phyloP scores from a whole-genome alignment of 140 eudicot species.

The Stevia rebaudiana region DNA sequence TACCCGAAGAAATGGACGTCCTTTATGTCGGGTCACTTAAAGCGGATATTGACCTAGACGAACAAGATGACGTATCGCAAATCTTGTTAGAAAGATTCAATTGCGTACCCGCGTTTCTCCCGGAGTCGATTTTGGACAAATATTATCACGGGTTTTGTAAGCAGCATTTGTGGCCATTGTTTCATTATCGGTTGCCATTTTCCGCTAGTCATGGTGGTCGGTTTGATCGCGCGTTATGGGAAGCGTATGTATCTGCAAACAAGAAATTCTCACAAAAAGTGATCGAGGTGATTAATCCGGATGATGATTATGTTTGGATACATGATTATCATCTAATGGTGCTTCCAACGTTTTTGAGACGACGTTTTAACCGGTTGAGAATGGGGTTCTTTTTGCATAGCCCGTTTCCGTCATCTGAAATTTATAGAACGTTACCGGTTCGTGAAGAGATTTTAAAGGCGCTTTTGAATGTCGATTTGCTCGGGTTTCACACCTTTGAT shows the following conservation, averaged over 20 bases:
- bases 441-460: slow-evolving; percentile 50
- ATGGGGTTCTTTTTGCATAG: slow-evolving; percentile 58
- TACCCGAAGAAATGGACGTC: slow-evolving; percentile 54
- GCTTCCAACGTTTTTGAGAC: slow-evolving; percentile 42
- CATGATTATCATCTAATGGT: slow-evolving; percentile 58
- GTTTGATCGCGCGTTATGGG: slow-evolving; percentile 53
- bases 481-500: slow-evolving; percentile 52
- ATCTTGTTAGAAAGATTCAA: slow-evolving; percentile 41
- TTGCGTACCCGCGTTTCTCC: slow-evolving; percentile 48
- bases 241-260: slow-evolving; percentile 53
- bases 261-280: slow-evolving; percentile 49
- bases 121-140: slow-evolving; percentile 27
- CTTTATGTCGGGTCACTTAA: slow-evolving; percentile 43
- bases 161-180: slow-evolving; percentile 51
- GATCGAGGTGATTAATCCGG: slow-evolving; percentile 54
- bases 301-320: slow-evolving; percentile 61
- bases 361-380: slow-evolving; percentile 42
- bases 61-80: slow-evolving; percentile 47
- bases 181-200: slow-evolving; percentile 45
- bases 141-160: slow-evolving; percentile 47
- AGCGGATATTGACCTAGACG: slow-evolving; percentile 31
- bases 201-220: slow-evolving; percentile 54
- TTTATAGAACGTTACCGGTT: slow-evolving; percentile 43
- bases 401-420: slow-evolving; percentile 52
- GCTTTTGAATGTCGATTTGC: slow-evolving; percentile 40